Evolutionary conservation across 2,329 filamentous ascomycete genomes (phyloP), one percentile per base, ranked within the genome.

Genomic region (Trichoderma polysporum): DNA sequence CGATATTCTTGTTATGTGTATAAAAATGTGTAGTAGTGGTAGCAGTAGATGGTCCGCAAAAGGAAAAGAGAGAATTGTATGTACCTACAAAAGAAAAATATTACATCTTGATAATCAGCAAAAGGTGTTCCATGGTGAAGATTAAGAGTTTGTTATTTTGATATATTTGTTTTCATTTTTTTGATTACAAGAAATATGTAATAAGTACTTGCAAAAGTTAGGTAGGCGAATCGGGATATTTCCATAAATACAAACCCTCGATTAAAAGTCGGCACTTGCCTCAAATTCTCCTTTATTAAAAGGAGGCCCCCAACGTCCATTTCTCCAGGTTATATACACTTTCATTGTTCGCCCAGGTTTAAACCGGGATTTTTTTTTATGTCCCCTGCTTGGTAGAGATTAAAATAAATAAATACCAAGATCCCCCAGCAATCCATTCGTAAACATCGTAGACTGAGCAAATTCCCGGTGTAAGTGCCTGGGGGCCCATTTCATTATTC

Each of bases 1-100:
- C 65, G 62, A 68, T 63, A 61, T 64, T 61, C 45, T 61, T 56
- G 31, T 56, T 41, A 56, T 52, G 60, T 64, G 60, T 64, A 64
- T 45, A 64, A 64, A 64, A 53, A 25, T n/a, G 13, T 22, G 37
- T 27, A 63, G 53, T 56, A 7, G 47, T 31, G 17, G 47, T 37
- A 31, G 57, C 13, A 45, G 12, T 29, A 54, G 31, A 54, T 35
- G 29, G 50, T 45, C 41, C 41, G 7, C 37, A 17, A 45, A 19
- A 45, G 47, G 2, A 7, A 33, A 8, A 8, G 17, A 13, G 33
- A 9, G 49, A 19, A 53, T 19, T 25, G 56, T n/a, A 41, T 41
- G 39, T 45, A 19, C 27, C 10, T 58, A 45, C 17, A 22, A 22
- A 31, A 8, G 22, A 47, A 33, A 47, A 25, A 47, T 17, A 33